Base-by-base conservation (phyloP, 2,329 filamentous ascomycete species). In the Chaetomiaceae sp. region DNA sequence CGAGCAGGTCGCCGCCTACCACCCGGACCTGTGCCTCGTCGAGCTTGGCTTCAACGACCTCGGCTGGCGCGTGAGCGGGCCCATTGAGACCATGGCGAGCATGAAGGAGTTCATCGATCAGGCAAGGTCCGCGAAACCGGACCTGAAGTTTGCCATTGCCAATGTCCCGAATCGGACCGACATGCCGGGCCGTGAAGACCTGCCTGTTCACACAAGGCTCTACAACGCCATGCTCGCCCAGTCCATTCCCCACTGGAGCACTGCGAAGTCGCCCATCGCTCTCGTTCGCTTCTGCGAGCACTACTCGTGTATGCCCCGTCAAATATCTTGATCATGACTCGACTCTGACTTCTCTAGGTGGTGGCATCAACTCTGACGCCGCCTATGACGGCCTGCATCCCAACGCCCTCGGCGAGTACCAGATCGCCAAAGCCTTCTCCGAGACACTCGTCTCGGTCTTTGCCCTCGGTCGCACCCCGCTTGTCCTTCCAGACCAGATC, bases 371-470 rank as follows among this genome's bases (percentile, higher is more conserved):
- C 23, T 65, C 64, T 15, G 63, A 58, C 11, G 65, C 64, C 1
- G 66, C 68, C 6, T 69, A 71, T 52, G 73, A 75, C 59, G 73
- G 72, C 9, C 58, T 76, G 8, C 73, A 76, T 50, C 73, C 72
- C 0, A 72, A 70, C 44, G 65, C 65, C 6, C 59, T 68, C 1
- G 73, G 72, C 15, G 72, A 75, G 45, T 72, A 64, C 55, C 65
- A 75, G 51, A 71, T 76, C 47, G 71, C 73, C 3, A 59, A 65
- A 39, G 72, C 71, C 9, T 75, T 75, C 59, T 64, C 67, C 2
- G 47, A 57, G 9, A 63, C 65, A 7, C 64, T 74, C 9, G 37
- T 64, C 23, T 44, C 61, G 0, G 40, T 51, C 7, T 67, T 66
- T 22, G 36, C 45, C 20, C 27, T 69, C 25, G 66, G 66, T 2